Base-by-base conservation (phyloP, 1,284 basidiomycete genomes). In the Pseudozyma hubeiensis region DNA sequence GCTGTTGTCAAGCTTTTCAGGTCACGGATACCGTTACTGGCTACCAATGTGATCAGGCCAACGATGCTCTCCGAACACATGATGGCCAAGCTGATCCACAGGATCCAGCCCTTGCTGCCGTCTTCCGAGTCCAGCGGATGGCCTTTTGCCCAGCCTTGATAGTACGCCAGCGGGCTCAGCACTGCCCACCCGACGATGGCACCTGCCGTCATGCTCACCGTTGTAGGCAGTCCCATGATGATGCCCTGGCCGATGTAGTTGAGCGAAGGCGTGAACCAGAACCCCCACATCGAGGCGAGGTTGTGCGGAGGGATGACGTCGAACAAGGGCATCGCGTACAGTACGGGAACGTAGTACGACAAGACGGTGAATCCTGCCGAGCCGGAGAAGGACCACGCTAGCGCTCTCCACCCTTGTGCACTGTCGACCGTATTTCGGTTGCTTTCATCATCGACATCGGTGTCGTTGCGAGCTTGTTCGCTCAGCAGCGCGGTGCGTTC, bases 151-250 rank as follows among this genome's bases (percentile, higher is more conserved):
- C 66, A 68, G 11, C 64, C 66, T 10, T 60, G 16, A 17, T 93
- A 50, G 43, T 94, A 94, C 1, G 94, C 89, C 11, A 97, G 81
- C 0, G 95, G 95, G 0, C 93, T 93, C 19, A 98, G 87, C 29
- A 98, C 86, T 4, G 89, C 94, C 95, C 96, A 98, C 13, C 95
- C 95, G 1, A 93, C 90, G n/a, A 98, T 76, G 91, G 97, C 97
- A 39, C 95, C 94, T 89, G 92, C 76, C 30, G 92, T 94, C 95
- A 98, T 97, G 81, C 92, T 93, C 31, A 96, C 82, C 0, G 94
- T 95, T 0, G 94, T 97, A 0, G 94, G 92, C 75, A 96, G 91
- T 4, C 95, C 95, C 96, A 98, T 98, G 82, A 98, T 98, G 73
- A 98, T 94, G 5, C 94, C 92, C 91, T 75, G 63, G 7, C 62